A percentile compares a stretch with the other conserved stretches of the same genome.
Conservation (phyloP, 2,329 filamentous ascomycete species). For the Colletotrichum sp. region DNA sequence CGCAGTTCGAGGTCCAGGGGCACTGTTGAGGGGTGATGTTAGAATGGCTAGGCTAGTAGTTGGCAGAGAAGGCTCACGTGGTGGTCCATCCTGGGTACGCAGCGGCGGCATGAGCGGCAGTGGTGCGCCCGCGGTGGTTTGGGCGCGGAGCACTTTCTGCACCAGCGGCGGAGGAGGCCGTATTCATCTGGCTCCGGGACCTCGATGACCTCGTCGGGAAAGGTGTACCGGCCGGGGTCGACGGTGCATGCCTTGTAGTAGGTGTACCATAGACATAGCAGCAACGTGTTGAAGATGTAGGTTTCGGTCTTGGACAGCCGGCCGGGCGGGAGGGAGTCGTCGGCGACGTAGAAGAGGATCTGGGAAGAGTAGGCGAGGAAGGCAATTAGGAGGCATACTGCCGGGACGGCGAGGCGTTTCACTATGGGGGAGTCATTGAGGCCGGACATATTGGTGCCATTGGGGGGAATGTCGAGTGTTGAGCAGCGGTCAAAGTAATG, state of each 20-base stretch:
- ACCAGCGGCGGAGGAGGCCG: conserved; percentile 59
- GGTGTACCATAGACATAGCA: conserved; percentile 69
- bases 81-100: conserved; percentile 62
- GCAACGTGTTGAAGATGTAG: conserved; percentile 68
- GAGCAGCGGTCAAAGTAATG: neutral
- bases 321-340: conserved; percentile 59
- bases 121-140: conserved; percentile 84
- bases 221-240: conserved; percentile 61
- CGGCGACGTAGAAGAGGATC: conserved; percentile 67
- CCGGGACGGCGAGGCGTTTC: conserved; percentile 69
- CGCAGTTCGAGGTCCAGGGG: conserved; percentile 84
- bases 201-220: conserved; percentile 40
- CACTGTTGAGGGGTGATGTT: conserved; percentile 68
- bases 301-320: conserved; percentile 63
- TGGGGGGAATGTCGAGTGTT: neutral
- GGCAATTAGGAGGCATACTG: conserved; percentile 67
- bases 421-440: conserved; percentile 43
- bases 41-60: neutral
- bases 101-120: conserved; percentile 77
- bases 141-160: conserved; percentile 74
- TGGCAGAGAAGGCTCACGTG: neutral
- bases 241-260: conserved; percentile 68
- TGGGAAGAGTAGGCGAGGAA: conserved; percentile 79
- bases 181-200: conserved; percentile 30
- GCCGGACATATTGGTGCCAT: conserved; percentile 44